phyloP scores from a whole-genome alignment of 352 stramenopile genomes.

The Peronospora farinosa region DNA sequence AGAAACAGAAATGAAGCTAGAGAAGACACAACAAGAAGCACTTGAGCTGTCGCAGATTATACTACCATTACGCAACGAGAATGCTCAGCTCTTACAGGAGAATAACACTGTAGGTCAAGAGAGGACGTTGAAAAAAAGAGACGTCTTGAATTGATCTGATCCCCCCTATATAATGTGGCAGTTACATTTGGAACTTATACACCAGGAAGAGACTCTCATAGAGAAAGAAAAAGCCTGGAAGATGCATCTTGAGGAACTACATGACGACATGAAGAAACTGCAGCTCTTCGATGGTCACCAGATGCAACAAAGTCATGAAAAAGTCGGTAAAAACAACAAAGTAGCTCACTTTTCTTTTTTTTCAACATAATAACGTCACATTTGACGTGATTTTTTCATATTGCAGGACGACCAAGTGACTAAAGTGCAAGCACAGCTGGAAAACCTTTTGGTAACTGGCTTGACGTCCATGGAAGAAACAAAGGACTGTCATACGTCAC shows the following conservation, averaged over 20 bases:
- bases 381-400: not conserved
- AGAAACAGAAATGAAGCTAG: slow-evolving; percentile 34
- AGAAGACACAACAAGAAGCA: slow-evolving; percentile 49
- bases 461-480: slow-evolving; percentile 33
- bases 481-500: slow-evolving; percentile 12
- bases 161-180: slow-evolving; percentile 14
- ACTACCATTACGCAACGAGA: slow-evolving; percentile 70
- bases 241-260: slow-evolving; percentile 55
- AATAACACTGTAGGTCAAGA: slow-evolving; percentile 68
- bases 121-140: not conserved
- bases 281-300: slow-evolving; percentile 63
- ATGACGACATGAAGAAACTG: slow-evolving; percentile 65
- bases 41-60: slow-evolving; percentile 65
- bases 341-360: slow-evolving; percentile 5
- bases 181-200: slow-evolving; percentile 75
- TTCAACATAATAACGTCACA: not conserved
- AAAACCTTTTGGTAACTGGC: slow-evolving; percentile 35
- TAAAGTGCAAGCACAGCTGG: slow-evolving; percentile 62
- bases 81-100: slow-evolving; percentile 58
- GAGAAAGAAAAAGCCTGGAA: slow-evolving; percentile 62
- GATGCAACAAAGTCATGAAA: slow-evolving; percentile 45
- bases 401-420: slow-evolving; percentile 50
- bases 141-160: slow-evolving; percentile 1
- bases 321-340: slow-evolving; percentile 26
- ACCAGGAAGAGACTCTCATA: slow-evolving; percentile 67